Evolutionary conservation across 768 basidiomycete genomes (phyloP).

Genomic region (Mycena belliarum): DNA sequence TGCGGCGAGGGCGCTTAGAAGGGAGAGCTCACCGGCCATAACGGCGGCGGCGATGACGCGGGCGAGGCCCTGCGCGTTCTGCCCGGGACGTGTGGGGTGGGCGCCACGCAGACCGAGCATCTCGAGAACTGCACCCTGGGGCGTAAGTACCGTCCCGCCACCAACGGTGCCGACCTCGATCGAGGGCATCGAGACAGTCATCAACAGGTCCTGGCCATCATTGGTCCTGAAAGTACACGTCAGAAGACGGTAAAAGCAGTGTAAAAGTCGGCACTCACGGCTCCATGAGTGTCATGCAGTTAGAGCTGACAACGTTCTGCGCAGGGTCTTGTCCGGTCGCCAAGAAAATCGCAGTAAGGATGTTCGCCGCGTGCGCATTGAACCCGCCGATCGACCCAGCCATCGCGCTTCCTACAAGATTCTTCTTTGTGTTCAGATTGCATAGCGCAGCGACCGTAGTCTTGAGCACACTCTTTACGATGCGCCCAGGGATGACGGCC

Average conservation of each 20-base stretch:
- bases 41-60: conserved; percentile 89
- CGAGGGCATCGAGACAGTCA: conserved; percentile 97
- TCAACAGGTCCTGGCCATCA: conserved; percentile 84
- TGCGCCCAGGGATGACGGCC: conserved; percentile 84
- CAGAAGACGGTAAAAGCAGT: neutral
- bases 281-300: conserved; percentile 99
- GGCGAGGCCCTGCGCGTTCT: conserved; percentile 88
- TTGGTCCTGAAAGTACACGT: conserved; percentile 59
- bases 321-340: conserved; percentile 99
- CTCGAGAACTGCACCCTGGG: conserved; percentile 88
- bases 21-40: conserved; percentile 97
- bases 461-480: conserved; percentile 91
- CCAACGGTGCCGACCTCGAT: conserved; percentile 99
- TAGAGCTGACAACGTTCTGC: conserved; percentile 97
- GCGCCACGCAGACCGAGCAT: conserved; percentile 94
- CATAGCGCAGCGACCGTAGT: conserved; percentile 89
- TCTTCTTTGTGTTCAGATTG: conserved; percentile 95
- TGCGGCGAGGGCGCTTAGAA: conserved; percentile 90
- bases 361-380: conserved; percentile 98
- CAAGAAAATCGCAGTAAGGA: conserved; percentile 91
- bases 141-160: conserved; percentile 90
- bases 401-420: conserved; percentile 96
- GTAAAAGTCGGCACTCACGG: conserved; percentile 60
- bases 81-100: conserved; percentile 81
- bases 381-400: conserved; percentile 95